Evolutionary conservation across 2,329 filamentous ascomycete genomes (phyloP).

Genomic region (Ascosphaera aggregata): DNA sequence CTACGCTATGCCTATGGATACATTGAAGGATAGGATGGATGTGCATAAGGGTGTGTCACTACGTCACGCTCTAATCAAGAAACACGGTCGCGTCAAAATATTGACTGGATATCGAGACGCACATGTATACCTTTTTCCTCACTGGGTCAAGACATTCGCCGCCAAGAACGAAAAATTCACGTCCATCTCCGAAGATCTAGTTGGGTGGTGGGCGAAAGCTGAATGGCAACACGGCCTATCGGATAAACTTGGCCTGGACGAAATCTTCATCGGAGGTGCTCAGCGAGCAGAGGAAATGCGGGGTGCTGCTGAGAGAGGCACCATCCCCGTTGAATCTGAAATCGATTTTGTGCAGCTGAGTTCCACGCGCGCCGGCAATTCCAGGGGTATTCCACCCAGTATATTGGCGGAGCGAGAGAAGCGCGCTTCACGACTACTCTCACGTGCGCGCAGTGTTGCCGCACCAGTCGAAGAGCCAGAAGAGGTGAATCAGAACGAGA

Average conservation of each 20-base stretch:
- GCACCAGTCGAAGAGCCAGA: constrained; percentile 3
- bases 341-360: constrained; percentile 30
- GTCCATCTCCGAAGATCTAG: constrained; percentile 70
- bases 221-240: constrained; percentile 67
- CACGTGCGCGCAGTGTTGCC: constrained; percentile 3
- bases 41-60: constrained; percentile 43
- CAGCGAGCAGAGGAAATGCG: neutral
- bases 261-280: constrained; percentile 31
- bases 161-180: constrained; percentile 59
- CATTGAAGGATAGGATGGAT: constrained; percentile 60
- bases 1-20: constrained; percentile 73
- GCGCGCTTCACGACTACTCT: constrained; percentile 5
- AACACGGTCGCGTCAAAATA: constrained; percentile 55
- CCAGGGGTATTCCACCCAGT: constrained; percentile 3
- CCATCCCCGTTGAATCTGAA: constrained; percentile 23
- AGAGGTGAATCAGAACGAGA: constrained; percentile 5
- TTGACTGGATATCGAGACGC: constrained; percentile 70
- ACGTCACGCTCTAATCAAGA: constrained; percentile 50
- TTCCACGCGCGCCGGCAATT: constrained; percentile 22
- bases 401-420: constrained; percentile 1
- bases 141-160: constrained; percentile 74
- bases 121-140: constrained; percentile 84
- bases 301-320: neutral
- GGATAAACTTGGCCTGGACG: constrained; percentile 49
- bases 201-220: constrained; percentile 91